A percentile compares a stretch with the other conserved stretches of the same genome.
Evolutionary conservation across 495 filamentous ascomycete species (phyloP).

Genomic region (Hypoxylon crocopeplum): DNA sequence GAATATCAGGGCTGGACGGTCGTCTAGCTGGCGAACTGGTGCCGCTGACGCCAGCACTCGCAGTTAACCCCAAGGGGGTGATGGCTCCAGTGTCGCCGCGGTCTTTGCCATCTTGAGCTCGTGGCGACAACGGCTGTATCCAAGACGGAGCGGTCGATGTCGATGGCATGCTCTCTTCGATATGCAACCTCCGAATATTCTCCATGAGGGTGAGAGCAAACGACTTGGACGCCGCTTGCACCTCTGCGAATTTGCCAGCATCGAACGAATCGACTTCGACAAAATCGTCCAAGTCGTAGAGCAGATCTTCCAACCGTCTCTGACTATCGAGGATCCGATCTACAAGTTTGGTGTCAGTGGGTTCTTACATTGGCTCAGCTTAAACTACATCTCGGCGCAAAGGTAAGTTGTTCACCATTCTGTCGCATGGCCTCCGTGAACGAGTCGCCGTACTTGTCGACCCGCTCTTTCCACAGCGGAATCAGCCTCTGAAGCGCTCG

Average conservation of each 20-base stretch:
- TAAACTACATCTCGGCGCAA: no score
- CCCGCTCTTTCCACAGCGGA: constrained; percentile 44
- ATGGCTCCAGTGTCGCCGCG: constrained; percentile 11
- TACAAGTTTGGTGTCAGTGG: constrained; percentile 18
- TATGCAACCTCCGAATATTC: constrained; percentile 41
- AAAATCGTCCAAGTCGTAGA: constrained; percentile 51
- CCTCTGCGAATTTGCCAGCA: constrained; percentile 34
- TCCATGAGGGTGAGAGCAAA: constrained; percentile 49
- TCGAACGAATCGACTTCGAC: constrained; percentile 44
- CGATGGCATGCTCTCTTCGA: constrained; percentile 19
- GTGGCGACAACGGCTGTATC: constrained; percentile 17
- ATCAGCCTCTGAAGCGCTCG: constrained; percentile 43
- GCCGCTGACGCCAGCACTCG: constrained; percentile 10
- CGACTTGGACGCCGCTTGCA: constrained; percentile 46
- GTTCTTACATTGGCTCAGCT: background rate
- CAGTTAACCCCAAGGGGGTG: constrained; percentile 3
- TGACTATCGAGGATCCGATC: constrained; percentile 42
- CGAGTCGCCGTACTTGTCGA: constrained; percentile 42
- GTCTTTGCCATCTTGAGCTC: constrained; percentile 1
- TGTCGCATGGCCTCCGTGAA: constrained; percentile 46
- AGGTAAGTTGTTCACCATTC: constrained; percentile 38
- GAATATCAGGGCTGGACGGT: constrained; percentile 35
- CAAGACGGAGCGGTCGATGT: constrained; percentile 12
- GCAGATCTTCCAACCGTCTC: constrained; percentile 44
- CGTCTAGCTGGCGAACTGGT: constrained; percentile 16